Base-by-base conservation (phyloP, 495 filamentous ascomycete genomes). In the Ascobolus immersus region DNA sequence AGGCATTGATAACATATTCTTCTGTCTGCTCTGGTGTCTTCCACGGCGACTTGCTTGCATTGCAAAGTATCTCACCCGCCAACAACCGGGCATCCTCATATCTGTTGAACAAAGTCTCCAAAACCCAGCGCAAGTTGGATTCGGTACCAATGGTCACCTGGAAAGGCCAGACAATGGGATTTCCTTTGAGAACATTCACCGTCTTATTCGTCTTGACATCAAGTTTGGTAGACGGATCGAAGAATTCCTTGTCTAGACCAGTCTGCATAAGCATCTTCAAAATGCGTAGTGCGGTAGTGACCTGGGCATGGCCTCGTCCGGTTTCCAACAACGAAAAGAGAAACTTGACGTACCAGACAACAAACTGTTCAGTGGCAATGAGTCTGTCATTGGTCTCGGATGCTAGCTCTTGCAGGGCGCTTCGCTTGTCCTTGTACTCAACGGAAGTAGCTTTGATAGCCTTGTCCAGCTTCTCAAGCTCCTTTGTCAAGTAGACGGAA, bases 31-130 rank as follows among this genome's bases (percentile, higher is more conserved):
- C 2, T 17, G n/a, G 28, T 10, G 18, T n/a, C 10, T 15, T 4
- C 28, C 28, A n/a, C 2, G 15, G n/a, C 28, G 14, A 15, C 9
- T 4, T 17, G 9, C n/a, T n/a, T n/a, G 47, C 44, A 17, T 34
- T 23, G 34, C 60, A 61, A 17, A 90, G 39, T 11, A 79, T 52
- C 4, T 55, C 54, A 0, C 67, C 50, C 5, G 86, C 65, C 1
- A 56, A 55, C 24, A 64, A 65, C 38, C 86, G 63, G 8, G 94
- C 74, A 55, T 96, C 86, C 39, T 96, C 86, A 44, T 84, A 96
- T 0, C 84, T 77, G 45, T 94, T 73, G 28, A 86, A 54, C 1
- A 91, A 43, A 7, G 86, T 64, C 48, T 93, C 79, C 4, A 80
- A 44, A 5, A 92, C 53, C 13, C 71, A 42, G 21, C 62, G 45